Evolutionary conservation across 1,284 basidiomycete species (phyloP).

Genomic region (Violaceomyces palustris): DNA sequence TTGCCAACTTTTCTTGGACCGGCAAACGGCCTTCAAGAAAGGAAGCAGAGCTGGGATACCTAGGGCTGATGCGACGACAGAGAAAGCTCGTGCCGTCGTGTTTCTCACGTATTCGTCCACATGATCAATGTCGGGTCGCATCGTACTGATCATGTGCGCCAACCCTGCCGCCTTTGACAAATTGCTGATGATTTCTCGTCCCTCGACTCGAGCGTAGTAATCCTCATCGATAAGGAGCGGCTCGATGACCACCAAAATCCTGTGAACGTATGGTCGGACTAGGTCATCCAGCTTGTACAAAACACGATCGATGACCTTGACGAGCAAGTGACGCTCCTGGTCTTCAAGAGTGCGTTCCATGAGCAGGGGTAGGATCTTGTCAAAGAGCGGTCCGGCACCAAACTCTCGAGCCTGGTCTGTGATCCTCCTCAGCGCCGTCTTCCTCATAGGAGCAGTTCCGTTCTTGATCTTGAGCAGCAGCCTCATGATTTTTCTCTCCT

Average conservation of each 20-base stretch:
- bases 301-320: constrained; percentile 98
- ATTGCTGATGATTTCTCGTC: constrained; percentile 98
- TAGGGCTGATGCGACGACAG: constrained; percentile 95
- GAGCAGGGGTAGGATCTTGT: constrained; percentile 94
- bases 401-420: constrained; percentile 99
- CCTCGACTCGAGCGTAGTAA: constrained; percentile 98
- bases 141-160: constrained; percentile 99
- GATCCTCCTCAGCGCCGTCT: constrained; percentile 94
- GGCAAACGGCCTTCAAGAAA: constrained; percentile 96
- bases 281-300: constrained; percentile 98
- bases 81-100: constrained; percentile 97
- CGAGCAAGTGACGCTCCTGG: constrained; percentile 94
- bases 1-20: constrained; percentile 99
- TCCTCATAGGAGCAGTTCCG: constrained; percentile 94
- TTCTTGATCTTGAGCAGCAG: constrained; percentile 99
- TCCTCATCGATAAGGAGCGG: constrained; percentile 98
- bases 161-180: constrained; percentile 96
- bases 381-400: constrained; percentile 96
- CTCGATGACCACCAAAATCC: constrained; percentile 98
- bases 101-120: constrained; percentile 99
- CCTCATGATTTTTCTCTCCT: constrained; percentile 99
- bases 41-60: constrained; percentile 95
- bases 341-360: constrained; percentile 99
- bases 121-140: constrained; percentile 99
- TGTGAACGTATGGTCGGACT: constrained; percentile 97